Base-by-base conservation (phyloP, 495 filamentous ascomycete species). In the Daldinia decipiens region DNA sequence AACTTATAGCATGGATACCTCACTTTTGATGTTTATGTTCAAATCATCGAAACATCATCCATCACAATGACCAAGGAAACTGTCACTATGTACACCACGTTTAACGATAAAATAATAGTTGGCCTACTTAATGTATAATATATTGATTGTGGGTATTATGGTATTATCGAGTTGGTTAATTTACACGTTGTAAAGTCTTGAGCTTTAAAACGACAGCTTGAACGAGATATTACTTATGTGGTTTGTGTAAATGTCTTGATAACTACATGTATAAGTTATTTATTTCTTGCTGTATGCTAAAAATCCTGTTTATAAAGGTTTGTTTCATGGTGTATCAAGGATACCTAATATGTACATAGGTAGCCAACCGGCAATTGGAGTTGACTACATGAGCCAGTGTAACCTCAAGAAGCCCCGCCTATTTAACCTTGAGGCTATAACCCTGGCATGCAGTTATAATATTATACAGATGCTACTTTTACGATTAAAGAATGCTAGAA, bases 371-470 rank as follows among this genome's bases (percentile, higher is more conserved):
- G 67, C 60, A 70, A 53, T 56, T 47, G 9, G 19, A 47, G 8
- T 47, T 7, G 7, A 47, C 43, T 4, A 47, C 8, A 47, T 24
- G 43, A 47, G 8, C 24, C 24, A 38, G n/a, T 63, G 66, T 39
- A 69, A 62, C 66, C n/a, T 69, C 54, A 54, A 15, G 36, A 43
- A 47, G 66, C 59, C 66, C 66, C 66, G 66, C 66, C 65, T 50
- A 55, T 55, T 67, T 59, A 60, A 60, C 56, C 56, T 36, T 54
- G 34, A 67, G 55, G 55, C 56, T 60, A 55, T 67, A 54, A 24
- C 24, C 17, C 2, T 27, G 31, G 56, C 38, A 45, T 59, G 32
- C 5, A 57, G 19, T 39, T 59, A 13, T 53, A 12, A 13, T 59
- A 52, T 39, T n/a, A 12, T 50, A 13, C n/a, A 8, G 32, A 27